phyloP scores from a whole-genome alignment of 164 flowering plant species.

The Warburgia ugandensis region DNA sequence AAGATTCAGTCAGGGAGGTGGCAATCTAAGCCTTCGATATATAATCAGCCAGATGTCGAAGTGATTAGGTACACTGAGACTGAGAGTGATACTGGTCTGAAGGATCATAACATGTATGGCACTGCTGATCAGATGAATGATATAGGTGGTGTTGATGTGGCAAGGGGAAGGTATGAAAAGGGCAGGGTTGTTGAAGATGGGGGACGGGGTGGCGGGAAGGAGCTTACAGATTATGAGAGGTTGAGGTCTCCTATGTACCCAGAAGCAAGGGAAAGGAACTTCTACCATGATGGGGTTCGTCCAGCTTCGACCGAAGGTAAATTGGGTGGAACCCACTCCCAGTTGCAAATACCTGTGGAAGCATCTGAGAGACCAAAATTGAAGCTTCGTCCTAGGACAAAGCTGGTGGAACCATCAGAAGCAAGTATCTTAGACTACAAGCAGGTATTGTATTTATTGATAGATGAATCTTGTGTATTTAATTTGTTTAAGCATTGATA shows the following conservation, averaged over 20 bases:
- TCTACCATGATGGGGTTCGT: slow-evolving; percentile 18
- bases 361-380: slow-evolving; percentile 64
- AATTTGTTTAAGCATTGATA: background rate
- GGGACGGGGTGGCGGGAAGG: slow-evolving; percentile 36
- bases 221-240: slow-evolving; percentile 23
- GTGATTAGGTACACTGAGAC: slow-evolving; percentile 30
- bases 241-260: slow-evolving; percentile 18
- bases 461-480: background rate
- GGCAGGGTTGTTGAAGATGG: too few relatives aligned
- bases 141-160: too few relatives aligned
- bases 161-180: slow-evolving; percentile 24
- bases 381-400: slow-evolving; percentile 72
- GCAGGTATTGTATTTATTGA: slow-evolving; percentile 40
- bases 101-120: slow-evolving; percentile 3
- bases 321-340: slow-evolving; percentile 25
- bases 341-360: slow-evolving; percentile 27
- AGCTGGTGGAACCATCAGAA: slow-evolving; percentile 51
- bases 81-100: slow-evolving; percentile 17
- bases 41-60: slow-evolving; percentile 38
- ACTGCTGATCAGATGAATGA: slow-evolving; percentile 18
- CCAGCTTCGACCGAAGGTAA: slow-evolving; percentile 25
- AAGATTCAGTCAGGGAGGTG: slow-evolving; percentile 88
- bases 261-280: too few relatives aligned
- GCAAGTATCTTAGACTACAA: slow-evolving; percentile 28
- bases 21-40: slow-evolving; percentile 48